A percentile compares a stretch with the other conserved stretches of the same genome.
These are phyloP conservation scores for Skeletonema potamos DNA, from an alignment of 108 stramenopile species.

Conservation along the genomic window DNA sequence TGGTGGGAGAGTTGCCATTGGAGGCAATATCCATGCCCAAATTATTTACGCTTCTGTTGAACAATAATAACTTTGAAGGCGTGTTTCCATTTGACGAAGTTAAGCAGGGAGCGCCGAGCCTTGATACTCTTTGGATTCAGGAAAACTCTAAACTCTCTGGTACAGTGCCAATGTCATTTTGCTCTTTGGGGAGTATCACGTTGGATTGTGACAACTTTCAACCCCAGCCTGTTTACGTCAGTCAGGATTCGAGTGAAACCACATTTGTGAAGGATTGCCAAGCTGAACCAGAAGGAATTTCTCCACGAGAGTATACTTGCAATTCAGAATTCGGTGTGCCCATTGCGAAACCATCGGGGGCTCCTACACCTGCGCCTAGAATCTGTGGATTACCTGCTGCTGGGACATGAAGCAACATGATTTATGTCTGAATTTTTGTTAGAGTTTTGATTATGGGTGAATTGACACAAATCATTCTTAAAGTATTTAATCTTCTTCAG, in stretches of 20 bases:
- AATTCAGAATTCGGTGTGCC: slow-evolving; percentile 19
- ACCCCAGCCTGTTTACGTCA: slow-evolving; percentile 26
- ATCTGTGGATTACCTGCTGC: slow-evolving; percentile 21
- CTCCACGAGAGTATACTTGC: slow-evolving; percentile 35
- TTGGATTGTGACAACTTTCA: slow-evolving; percentile 41
- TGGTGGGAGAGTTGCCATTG: slow-evolving; percentile 15
- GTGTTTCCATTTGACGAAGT: slow-evolving; percentile 36
- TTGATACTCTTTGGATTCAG: slow-evolving; percentile 36
- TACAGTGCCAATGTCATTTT: slow-evolving; percentile 27
- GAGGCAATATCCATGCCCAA: slow-evolving; percentile 14
- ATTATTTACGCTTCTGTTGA: slow-evolving; percentile 26
- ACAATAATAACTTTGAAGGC: slow-evolving; percentile 26
- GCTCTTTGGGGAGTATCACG: slow-evolving; percentile 29
- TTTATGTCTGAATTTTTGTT: neutral
- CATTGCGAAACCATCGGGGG: neutral
- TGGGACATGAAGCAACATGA: neutral
- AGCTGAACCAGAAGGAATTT: slow-evolving; percentile 3
- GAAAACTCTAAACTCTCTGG: slow-evolving; percentile 28
- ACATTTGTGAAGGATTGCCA: slow-evolving; percentile 33
- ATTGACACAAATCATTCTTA: neutral
- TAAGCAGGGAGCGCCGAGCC: slow-evolving; percentile 3
- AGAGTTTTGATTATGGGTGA: neutral
- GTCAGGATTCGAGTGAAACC: slow-evolving; percentile 5
- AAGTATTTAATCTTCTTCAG: slow-evolving; percentile 4
- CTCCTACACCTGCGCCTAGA: slow-evolving; percentile 9